Conservation (phyloP, 148 eudicot species). For the Fagopyrum homotropicum region DNA sequence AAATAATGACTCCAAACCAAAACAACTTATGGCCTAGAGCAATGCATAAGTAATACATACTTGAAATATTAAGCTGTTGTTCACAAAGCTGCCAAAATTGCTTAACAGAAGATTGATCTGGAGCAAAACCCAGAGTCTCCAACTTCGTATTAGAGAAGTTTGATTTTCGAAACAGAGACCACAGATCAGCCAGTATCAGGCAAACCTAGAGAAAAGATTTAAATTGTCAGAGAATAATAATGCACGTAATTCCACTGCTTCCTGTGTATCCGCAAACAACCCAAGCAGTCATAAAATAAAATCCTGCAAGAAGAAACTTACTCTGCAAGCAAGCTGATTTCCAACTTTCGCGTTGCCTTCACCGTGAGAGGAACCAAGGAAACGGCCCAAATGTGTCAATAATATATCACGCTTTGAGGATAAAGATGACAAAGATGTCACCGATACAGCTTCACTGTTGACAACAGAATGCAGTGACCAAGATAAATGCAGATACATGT, state of each 20-base stretch:
- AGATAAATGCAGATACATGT: slow-evolving; percentile 72
- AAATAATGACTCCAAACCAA: neutral
- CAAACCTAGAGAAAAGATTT: slow-evolving; percentile 52
- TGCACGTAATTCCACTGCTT: neutral
- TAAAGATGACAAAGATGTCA: slow-evolving; percentile 49
- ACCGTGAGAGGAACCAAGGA: slow-evolving; percentile 35
- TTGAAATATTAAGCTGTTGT: slow-evolving; percentile 56
- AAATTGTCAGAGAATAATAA: slow-evolving; percentile 15
- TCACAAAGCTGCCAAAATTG: slow-evolving; percentile 84
- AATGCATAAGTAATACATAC: slow-evolving; percentile 27
- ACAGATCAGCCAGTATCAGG: slow-evolving; percentile 58
- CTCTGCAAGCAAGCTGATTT: slow-evolving; percentile 71
- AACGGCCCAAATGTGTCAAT: slow-evolving; percentile 54
- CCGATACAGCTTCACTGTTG: slow-evolving; percentile 54
- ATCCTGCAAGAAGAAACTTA: slow-evolving; percentile 29
- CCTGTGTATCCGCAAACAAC: neutral
- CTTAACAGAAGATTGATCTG: slow-evolving; percentile 47
- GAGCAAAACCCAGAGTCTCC: slow-evolving; percentile 61
- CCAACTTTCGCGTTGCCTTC: slow-evolving; percentile 36
- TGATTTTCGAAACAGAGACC: slow-evolving; percentile 68
- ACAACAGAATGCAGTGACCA: slow-evolving; percentile 64
- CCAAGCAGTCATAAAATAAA: neutral
- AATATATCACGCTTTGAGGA: slow-evolving; percentile 61
- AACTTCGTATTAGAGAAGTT: slow-evolving; percentile 59
- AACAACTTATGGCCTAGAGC: neutral